Percentiles rank a stretch among this genome's conserved stretches.
These are phyloP conservation scores for Ceratobasidium sp. DNA, from an alignment of 1,284 basidiomycete genomes.

Conservation along the genomic window DNA sequence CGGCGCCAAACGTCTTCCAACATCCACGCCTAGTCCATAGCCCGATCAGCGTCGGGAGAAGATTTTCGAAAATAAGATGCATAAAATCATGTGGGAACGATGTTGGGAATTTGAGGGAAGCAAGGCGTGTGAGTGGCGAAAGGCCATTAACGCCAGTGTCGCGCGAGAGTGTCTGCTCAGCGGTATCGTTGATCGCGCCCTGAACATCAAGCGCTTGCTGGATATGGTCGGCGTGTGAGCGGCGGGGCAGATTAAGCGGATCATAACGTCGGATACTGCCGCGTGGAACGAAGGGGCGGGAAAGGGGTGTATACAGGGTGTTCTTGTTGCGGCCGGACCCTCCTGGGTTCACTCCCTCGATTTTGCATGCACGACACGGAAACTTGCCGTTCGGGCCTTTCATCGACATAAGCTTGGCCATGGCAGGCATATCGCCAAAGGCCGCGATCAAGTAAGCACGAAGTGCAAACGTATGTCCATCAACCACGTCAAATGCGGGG, in stretches of 20 bases:
- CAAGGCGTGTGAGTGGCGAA: constrained; percentile 18
- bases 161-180: background rate
- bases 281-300: background rate
- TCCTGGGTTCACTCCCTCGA: constrained; percentile 13
- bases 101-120: constrained; percentile 17
- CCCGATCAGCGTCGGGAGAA: constrained; percentile 23
- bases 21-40: constrained; percentile 28
- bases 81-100: constrained; percentile 46
- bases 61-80: constrained; percentile 45
- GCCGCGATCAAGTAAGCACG: constrained; percentile 31
- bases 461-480: constrained; percentile 19
- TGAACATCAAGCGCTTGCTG: constrained; percentile 10
- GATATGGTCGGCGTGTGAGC: constrained; percentile 32
- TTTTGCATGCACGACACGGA: constrained; percentile 43
- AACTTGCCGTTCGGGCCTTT: constrained; percentile 42
- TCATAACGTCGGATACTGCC: too few species aligned
- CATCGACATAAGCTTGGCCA: constrained; percentile 44
- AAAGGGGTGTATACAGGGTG: constrained; percentile 37
- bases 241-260: constrained; percentile 36
- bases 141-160: constrained; percentile 39
- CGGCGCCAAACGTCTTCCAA: background rate
- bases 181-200: constrained; percentile 2
- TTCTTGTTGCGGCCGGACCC: background rate
- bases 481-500: constrained; percentile 2
- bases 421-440: constrained; percentile 44